Base-by-base conservation (phyloP, 2,329 filamentous ascomycete species). In the Hawksworthiomyces lignivorus region DNA sequence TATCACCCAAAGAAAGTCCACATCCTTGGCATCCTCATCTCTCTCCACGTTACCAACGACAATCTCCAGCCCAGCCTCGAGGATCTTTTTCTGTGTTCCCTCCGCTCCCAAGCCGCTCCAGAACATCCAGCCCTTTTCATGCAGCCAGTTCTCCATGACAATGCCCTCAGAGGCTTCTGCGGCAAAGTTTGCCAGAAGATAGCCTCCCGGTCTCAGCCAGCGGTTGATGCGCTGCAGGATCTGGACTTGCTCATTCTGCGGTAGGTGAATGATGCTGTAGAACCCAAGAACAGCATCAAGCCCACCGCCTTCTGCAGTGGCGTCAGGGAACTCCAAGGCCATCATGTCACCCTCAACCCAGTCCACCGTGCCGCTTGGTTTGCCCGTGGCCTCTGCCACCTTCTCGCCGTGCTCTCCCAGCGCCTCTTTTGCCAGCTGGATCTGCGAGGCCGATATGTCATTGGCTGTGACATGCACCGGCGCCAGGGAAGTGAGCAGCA, bases 221-320 rank as follows among this genome's bases (percentile, higher is more conserved):
- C 29, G 32, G 1, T 45, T 49, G 17, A 75, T 63, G 28, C 64
- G 61, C n/a, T 39, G 28, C 18, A 78, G 49, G 43, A 77, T 60
- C 18, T 55, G 54, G 1, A 48, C 55, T 55, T 78, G 74, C 51
- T 77, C 72, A 2, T 57, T 56, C 6, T 64, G 62, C 2, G 73
- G 71, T 5, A 79, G 62, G 49, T 78, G 75, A 39, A 76, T 68
- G 39, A 79, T 54, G 26, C 67, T 73, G 55, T 75, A 77, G 50
- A 78, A 67, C 0, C 58, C 73, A 1, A 71, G 50, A 2, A 75
- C 63, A 5, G 66, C 71, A 44, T 75, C 65, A 42, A 78, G 62
- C n/a, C n/a, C n/a, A n/a, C n/a, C n/a, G n/a, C n/a, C n/a, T n/a
- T n/a, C n/a, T n/a, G n/a, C n/a, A 0, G 59, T 58, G 1, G 33